Evolutionary conservation across 2,329 filamentous ascomycete genomes (phyloP).

Genomic region (Trichophyton benhamiae): DNA sequence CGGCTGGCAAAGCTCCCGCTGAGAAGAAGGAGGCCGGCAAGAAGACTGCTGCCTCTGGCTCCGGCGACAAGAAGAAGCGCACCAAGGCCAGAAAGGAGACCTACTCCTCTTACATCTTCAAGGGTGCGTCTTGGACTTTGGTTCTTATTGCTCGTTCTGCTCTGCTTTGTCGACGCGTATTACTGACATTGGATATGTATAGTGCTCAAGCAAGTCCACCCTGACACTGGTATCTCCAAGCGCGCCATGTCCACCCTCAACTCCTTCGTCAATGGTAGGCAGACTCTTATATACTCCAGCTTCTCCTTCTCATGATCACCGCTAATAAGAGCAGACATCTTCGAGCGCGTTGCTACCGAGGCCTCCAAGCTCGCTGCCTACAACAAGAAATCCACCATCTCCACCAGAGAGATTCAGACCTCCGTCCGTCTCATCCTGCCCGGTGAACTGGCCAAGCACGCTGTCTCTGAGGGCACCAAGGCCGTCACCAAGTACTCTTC

Average conservation of each 20-base stretch:
- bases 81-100: constrained; percentile 99
- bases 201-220: constrained; percentile 99
- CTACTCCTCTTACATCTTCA: constrained; percentile 99
- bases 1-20: constrained; percentile 64
- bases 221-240: constrained; percentile 99
- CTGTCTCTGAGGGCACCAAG: constrained; percentile 98
- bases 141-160: neutral
- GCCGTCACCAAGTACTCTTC: constrained; percentile 99
- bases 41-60: constrained; percentile 76
- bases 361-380: constrained; percentile 98
- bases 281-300: constrained; percentile 3
- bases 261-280: constrained; percentile 96
- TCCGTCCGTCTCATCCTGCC: constrained; percentile 96
- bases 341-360: constrained; percentile 97
- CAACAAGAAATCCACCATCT: constrained; percentile 99
- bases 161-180: constrained; percentile 25
- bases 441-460: constrained; percentile 98
- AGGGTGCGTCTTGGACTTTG: constrained; percentile 51
- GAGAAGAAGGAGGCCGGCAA: constrained; percentile 99
- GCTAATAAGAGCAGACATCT: constrained; percentile 57
- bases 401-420: constrained; percentile 97
- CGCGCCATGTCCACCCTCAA: constrained; percentile 99
- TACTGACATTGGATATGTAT: constrained; percentile 14
- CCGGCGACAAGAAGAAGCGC: constrained; percentile 99
- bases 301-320: constrained; percentile 1